Evolutionary conservation across 495 filamentous ascomycete genomes (phyloP).

Genomic region (Staphylotrichum longicolle): DNA sequence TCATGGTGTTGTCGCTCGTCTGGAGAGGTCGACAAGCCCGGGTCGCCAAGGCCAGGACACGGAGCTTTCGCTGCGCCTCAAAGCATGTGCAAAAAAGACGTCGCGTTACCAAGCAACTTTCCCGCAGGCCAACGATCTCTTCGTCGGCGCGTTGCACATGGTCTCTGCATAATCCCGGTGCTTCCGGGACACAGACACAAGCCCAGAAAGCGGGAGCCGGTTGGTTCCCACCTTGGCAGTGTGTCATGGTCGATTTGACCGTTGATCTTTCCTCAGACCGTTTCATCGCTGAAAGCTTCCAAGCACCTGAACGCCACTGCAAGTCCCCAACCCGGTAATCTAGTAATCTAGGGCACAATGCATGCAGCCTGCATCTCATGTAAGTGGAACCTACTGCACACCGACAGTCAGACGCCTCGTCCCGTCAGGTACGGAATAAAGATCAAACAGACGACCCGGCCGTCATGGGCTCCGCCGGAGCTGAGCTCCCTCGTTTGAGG

Average conservation of each 20-base stretch:
- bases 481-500: background rate
- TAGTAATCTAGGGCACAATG: background rate
- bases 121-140: background rate
- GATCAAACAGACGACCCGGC: background rate
- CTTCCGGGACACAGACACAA: background rate
- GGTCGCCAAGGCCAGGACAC: background rate
- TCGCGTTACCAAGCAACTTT: conserved; percentile 13
- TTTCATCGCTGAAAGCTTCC: conserved; percentile 2
- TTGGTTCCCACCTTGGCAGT: background rate
- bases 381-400: background rate
- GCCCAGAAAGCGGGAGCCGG: background rate
- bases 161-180: background rate
- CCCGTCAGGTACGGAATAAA: no score
- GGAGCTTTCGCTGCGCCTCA: conserved; percentile 9
- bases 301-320: background rate
- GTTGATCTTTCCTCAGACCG: background rate
- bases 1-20: background rate
- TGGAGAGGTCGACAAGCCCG: background rate
- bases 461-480: background rate
- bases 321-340: no score
- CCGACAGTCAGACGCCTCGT: no score
- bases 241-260: background rate
- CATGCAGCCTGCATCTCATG: background rate
- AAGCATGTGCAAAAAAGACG: conserved; percentile 10
- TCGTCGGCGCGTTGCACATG: no score